These are phyloP conservation scores for Ceratorhiza oryzae-sativae DNA, from an alignment of 1,284 basidiomycete species.

Conservation along the genomic window DNA sequence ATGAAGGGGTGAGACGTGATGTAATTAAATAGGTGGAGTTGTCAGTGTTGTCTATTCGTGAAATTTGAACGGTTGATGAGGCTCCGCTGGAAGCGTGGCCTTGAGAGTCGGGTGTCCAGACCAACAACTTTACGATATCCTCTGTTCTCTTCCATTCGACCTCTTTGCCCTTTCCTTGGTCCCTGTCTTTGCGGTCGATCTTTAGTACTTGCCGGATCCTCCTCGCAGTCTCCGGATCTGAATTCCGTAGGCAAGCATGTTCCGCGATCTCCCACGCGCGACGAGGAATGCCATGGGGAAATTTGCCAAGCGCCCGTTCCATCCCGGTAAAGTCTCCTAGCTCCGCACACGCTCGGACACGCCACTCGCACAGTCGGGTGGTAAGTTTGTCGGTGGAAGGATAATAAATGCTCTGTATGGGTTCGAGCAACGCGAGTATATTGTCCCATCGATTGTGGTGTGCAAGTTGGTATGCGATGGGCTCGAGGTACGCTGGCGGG, in stretches of 20 bases:
- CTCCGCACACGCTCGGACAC: constrained; percentile 33
- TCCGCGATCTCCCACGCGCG: constrained; percentile 23
- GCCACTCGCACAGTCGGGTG: constrained; percentile 35
- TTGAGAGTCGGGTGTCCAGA: neutral
- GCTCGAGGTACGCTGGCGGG: constrained; percentile 23
- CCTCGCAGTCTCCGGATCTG: constrained; percentile 11
- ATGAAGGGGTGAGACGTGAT: neutral
- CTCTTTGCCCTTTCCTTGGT: constrained; percentile 11
- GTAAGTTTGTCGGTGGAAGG: constrained; percentile 2
- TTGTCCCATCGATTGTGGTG: constrained; percentile 12
- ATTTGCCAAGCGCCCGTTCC: constrained; percentile 31
- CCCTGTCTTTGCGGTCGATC: neutral
- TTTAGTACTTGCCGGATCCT: constrained; percentile 22
- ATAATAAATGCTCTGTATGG: constrained; percentile 1
- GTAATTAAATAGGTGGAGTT: constrained; percentile 26
- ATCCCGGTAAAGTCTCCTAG: constrained; percentile 34
- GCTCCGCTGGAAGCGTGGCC: neutral
- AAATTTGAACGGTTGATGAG: neutral
- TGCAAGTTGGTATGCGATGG: constrained; percentile 22
- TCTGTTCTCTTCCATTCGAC: neutral
- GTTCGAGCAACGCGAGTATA: constrained; percentile 25
- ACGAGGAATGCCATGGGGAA: constrained; percentile 24
- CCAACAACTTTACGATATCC: constrained; percentile 1
- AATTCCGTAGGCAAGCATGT: constrained; percentile 14
- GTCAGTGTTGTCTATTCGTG: neutral